Evolutionary conservation across 1,284 basidiomycete species (phyloP), one percentile per base, ranked within the genome.

Genomic region (Trichosporon coremiiforme): DNA sequence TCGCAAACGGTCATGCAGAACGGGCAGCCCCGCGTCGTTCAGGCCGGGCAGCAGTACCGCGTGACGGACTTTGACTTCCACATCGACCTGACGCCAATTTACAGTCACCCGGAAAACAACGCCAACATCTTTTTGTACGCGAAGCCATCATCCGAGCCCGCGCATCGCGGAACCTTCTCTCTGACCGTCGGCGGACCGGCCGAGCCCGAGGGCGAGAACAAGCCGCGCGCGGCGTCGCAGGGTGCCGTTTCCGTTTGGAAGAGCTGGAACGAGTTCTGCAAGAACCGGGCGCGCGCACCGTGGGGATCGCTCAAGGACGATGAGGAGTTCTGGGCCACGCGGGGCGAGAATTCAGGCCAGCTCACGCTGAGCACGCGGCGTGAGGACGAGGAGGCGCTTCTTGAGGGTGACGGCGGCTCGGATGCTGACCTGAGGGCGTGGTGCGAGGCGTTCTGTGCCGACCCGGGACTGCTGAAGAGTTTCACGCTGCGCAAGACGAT

Each of bases 371-470:
- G 31, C 62, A 65, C 63, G 20, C 41, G 25, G 25, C 41, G n/a
- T 55, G 29, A 60, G 25, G 71, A 72, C 36, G 71, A 71, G 25
- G 73, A 72, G 68, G 67, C 74, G 13, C 69, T 74, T 13, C 55
- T 71, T 17, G 20, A 13, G 29, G 62, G 35, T 2, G 57, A 67
- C n/a, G 65, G 25, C 2, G 20, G 53, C 10, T 33, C 25, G 10
- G 50, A 67, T 0, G 63, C 64, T 2, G 20, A 60, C 6, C 76
- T 90, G 62, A 85, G 88, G 20, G 85, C 88, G 68, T 91, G 90
- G 90, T 90, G 89, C 22, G 88, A 91, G 75, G 87, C 88, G 67
- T 91, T 90, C 76, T 89, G 88, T 66, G 83, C 85, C 9, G 89
- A 88, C 76, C 78, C 75, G 7, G 90, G 88, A 69, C 76, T 85